These are phyloP conservation scores for Morella rubra DNA, from an alignment of 306 rosid species.

Conservation along the genomic window DNA sequence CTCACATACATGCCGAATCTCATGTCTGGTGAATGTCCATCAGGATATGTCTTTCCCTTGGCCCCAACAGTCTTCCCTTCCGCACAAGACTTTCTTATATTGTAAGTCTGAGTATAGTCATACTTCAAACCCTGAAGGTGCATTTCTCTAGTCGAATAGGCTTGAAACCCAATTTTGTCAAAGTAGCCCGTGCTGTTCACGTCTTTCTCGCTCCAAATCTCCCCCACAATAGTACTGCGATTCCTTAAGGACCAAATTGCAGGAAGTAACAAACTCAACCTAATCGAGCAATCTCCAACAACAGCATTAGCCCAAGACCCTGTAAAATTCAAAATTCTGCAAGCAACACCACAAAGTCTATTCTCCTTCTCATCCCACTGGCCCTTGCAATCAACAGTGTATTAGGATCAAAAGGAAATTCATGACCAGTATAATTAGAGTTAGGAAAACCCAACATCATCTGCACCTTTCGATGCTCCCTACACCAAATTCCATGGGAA, in stretches of 20 bases:
- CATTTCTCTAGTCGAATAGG: conserved; percentile 32
- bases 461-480: conserved; percentile 48
- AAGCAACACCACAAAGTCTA: conserved; percentile 53
- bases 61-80: conserved; percentile 37
- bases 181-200: conserved; percentile 56
- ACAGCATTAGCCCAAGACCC: conserved; percentile 42
- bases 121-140: conserved; percentile 42
- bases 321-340: conserved; percentile 59
- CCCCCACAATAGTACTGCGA: conserved; percentile 54
- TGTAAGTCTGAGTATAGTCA: conserved; percentile 51
- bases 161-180: conserved; percentile 46
- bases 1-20: conserved; percentile 54
- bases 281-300: conserved; percentile 67
- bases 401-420: conserved; percentile 55
- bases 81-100: conserved; percentile 43
- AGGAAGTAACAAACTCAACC: conserved; percentile 56
- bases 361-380: conserved; percentile 73
- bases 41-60: conserved; percentile 57
- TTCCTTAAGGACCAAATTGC: conserved; percentile 54
- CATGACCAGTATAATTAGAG: conserved; percentile 13
- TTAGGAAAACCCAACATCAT: conserved; percentile 62
- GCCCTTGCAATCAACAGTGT: conserved; percentile 60
- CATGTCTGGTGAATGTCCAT: conserved; percentile 68
- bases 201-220: conserved; percentile 60
- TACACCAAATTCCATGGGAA: conserved; percentile 43